These are phyloP conservation scores for Kwoniella sp. DNA, from an alignment of 768 basidiomycete species.

Conservation along the genomic window DNA sequence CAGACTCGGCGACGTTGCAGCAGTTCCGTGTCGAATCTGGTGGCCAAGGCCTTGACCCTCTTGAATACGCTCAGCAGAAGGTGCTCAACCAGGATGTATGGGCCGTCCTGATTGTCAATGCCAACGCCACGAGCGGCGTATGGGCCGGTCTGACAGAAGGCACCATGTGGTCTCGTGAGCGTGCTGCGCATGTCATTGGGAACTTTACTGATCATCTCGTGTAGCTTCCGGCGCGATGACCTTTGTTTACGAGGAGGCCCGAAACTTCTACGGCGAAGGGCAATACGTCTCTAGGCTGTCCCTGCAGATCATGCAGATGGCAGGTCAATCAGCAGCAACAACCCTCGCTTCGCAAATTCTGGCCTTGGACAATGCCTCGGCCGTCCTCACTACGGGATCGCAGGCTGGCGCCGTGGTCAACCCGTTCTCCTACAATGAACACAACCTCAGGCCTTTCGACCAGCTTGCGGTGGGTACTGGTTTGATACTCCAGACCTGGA, in stretches of 20 bases:
- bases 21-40: slow-evolving; percentile 21
- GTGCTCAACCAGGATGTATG: slow-evolving; percentile 44
- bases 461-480: slow-evolving; percentile 34
- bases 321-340: slow-evolving; percentile 21
- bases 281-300: slow-evolving; percentile 40
- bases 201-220: background rate
- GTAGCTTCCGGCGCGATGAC: slow-evolving; percentile 37
- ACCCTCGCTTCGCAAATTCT: slow-evolving; percentile 21
- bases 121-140: slow-evolving; percentile 46
- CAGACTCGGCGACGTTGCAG: slow-evolving; percentile 16
- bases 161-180: slow-evolving; percentile 38
- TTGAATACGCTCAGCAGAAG: slow-evolving; percentile 26
- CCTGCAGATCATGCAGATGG: slow-evolving; percentile 25
- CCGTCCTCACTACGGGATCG: slow-evolving; percentile 20
- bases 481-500: too few species aligned
- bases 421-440: slow-evolving; percentile 39
- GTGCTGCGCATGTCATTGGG: background rate
- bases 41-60: slow-evolving; percentile 40
- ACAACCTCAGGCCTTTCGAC: slow-evolving; percentile 46
- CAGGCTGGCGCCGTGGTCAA: slow-evolving; percentile 16
- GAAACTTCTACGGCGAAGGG: slow-evolving; percentile 40
- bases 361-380: slow-evolving; percentile 20
- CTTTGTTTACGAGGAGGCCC: slow-evolving; percentile 40
- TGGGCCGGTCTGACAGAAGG: slow-evolving; percentile 32
- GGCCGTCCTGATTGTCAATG: slow-evolving; percentile 40